A percentile compares a stretch with the other conserved stretches of the same genome.
These are phyloP conservation scores for Leptomonas seymouri DNA, from an alignment of 208 protist genomes.

Conservation along the genomic window DNA sequence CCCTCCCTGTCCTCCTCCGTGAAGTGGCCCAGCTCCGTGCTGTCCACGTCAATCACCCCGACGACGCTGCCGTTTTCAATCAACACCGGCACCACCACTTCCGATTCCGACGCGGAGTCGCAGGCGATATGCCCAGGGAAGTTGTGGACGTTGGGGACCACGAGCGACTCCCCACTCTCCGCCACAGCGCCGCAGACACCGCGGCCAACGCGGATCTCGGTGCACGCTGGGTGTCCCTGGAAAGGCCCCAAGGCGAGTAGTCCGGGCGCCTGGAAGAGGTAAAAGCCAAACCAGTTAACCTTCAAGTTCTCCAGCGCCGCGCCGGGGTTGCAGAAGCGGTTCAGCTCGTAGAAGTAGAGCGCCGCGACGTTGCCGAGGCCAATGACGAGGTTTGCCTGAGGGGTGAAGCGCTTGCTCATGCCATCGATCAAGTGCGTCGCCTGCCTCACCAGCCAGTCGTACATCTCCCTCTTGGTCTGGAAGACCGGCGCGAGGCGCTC, in stretches of 20 bases:
- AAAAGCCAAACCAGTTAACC: constrained; percentile 95
- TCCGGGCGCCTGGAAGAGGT: constrained; percentile 73
- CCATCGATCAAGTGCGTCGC: constrained; percentile 45
- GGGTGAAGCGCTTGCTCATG: constrained; percentile 51
- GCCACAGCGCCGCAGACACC: constrained; percentile 91
- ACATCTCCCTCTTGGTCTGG: constrained; percentile 61
- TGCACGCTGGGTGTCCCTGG: constrained; percentile 93
- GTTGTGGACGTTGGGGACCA: constrained; percentile 87
- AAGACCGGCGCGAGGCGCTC: constrained; percentile 32
- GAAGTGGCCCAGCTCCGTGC: constrained; percentile 62
- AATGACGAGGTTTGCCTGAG: constrained; percentile 65
- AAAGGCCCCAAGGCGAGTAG: constrained; percentile 94
- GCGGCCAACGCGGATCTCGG: constrained; percentile 77
- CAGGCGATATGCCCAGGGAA: constrained; percentile 97
- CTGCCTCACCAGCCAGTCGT: constrained; percentile 61
- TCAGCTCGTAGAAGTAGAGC: constrained; percentile 85
- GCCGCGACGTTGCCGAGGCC: constrained; percentile 79
- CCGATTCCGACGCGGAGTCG: constrained; percentile 85
- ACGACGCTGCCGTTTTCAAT: constrained; percentile 57
- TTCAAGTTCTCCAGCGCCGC: constrained; percentile 58
- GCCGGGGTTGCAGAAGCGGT: constrained; percentile 45
- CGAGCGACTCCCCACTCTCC: constrained; percentile 44
- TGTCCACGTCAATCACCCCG: constrained; percentile 88
- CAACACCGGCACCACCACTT: constrained; percentile 92
- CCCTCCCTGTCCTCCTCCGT: constrained; percentile 63